Evolutionary conservation across 2,329 filamentous ascomycete species (phyloP), one percentile per base, ranked within the genome.

Genomic region (Achaetomium macrosporum): DNA sequence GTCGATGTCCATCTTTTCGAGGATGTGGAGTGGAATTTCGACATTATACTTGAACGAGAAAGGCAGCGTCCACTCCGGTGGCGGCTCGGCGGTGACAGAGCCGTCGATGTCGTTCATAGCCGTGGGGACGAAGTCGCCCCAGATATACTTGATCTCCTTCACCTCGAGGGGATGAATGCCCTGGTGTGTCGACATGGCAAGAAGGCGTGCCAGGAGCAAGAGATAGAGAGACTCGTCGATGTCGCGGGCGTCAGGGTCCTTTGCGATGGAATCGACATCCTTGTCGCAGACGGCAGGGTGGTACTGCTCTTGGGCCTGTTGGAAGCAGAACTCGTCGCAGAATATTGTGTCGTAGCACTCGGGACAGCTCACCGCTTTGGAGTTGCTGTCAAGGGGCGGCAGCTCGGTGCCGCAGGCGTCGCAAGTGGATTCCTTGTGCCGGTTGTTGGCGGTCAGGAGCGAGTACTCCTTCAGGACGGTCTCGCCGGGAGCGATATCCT

Each of bases 381-480:
- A 73, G 9, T 77, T 68, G 46, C 68, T 67, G 29, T 71, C 72
- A 25, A 88, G 71, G 0, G 77, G 76, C 0, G 87, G 88, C 6
- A 95, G 77, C 20, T 82, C 81, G 8, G 79, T 77, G 62, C 90
- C 90, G 68, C 92, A 97, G 13, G 90, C 90, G 68, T 97, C 92
- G 69, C 92, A 97, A 30, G 92, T 79, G 5, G 87, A 78, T 57
- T 95, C 90, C 65, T 95, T 90, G 12, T 93, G 79, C 30, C 90
- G 84, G 66, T 93, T 93, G 61, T 92, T 93, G 42, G 89, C 91
- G 2, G 91, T 96, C 39, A 99, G 74, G 8, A 96, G 78, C 9
- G 90, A 93, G 56, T 86, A 88, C 65, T 99, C 93, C 44, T 81
- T 75, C 30, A 99, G 77, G 2, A 96, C 83, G 6, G 78, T 75